phyloP scores from a whole-genome alignment of 1,284 basidiomycete genomes.

The Ceratobasidium sp. region DNA sequence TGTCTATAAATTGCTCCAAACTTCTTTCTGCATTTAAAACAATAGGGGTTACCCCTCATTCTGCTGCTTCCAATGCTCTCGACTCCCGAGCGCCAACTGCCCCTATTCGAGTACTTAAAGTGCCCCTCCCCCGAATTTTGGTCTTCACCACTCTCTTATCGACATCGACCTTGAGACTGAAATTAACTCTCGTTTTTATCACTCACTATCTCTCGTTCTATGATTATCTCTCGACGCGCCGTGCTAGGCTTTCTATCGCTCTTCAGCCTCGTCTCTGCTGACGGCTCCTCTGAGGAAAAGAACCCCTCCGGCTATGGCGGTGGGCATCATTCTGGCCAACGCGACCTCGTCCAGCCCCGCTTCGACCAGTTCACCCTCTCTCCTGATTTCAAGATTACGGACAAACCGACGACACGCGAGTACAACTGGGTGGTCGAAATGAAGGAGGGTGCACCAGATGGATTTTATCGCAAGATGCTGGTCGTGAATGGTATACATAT shows the following conservation, averaged over 20 bases:
- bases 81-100: too few relatives aligned
- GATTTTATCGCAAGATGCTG: constrained; percentile 60
- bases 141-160: too few relatives aligned
- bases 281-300: too few relatives aligned
- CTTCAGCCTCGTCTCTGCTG: not conserved
- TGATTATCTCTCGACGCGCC: constrained; percentile 23
- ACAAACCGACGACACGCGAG: constrained; percentile 56
- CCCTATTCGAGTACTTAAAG: too few relatives aligned
- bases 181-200: too few relatives aligned
- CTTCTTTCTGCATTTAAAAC: too few relatives aligned
- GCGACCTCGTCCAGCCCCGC: constrained; percentile 30
- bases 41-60: too few relatives aligned
- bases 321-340: not conserved
- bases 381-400: constrained; percentile 50
- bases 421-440: constrained; percentile 58
- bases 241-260: constrained; percentile 12
- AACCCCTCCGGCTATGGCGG: too few relatives aligned
- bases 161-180: too few relatives aligned
- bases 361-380: constrained; percentile 39
- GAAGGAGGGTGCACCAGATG: constrained; percentile 59
- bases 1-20: too few relatives aligned
- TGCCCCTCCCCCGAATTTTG: too few relatives aligned
- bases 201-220: not conserved
- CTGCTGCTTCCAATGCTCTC: too few relatives aligned
- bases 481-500: constrained; percentile 61